Conservation (phyloP, 495 filamentous ascomycete genomes). For the Xylaria scruposa region DNA sequence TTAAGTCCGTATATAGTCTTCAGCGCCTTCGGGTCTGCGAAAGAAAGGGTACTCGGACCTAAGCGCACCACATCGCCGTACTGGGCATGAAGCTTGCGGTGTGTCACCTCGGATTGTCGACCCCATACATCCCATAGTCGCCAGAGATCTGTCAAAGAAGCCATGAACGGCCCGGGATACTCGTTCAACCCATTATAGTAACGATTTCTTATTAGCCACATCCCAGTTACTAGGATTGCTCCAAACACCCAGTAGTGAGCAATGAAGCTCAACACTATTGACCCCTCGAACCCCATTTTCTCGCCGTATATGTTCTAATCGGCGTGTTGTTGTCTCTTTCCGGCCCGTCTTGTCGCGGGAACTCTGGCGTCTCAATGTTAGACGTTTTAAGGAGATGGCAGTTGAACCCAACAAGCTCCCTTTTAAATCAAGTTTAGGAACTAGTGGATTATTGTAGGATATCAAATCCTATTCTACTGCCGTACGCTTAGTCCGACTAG, state of each 20-base stretch:
- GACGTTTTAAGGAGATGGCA: background rate
- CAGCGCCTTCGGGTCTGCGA: conserved; percentile 69
- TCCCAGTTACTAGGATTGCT: conserved; percentile 37
- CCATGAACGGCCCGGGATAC: conserved; percentile 72
- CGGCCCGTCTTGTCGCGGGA: background rate
- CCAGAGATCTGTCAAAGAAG: conserved; percentile 72
- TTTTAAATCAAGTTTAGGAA: background rate
- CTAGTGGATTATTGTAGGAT: background rate
- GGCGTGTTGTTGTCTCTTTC: background rate
- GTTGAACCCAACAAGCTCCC: background rate
- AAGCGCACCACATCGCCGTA: conserved; percentile 75
- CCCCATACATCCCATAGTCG: conserved; percentile 69
- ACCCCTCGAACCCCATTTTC: conserved; percentile 31
- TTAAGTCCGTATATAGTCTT: conserved; percentile 82
- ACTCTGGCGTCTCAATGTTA: background rate
- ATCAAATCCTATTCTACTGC: background rate
- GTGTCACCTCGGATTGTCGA: conserved; percentile 67
- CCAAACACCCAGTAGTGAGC: conserved; percentile 58
- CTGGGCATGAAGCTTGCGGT: conserved; percentile 70
- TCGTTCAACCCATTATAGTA: conserved; percentile 66
- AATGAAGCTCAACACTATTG: conserved; percentile 44
- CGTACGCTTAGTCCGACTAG: background rate
- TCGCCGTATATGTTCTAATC: conserved; percentile 13
- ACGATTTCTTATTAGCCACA: conserved; percentile 61
- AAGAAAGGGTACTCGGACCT: conserved; percentile 71